phyloP scores from a whole-genome alignment of 345 rosid species.

The Citrus unshiu region DNA sequence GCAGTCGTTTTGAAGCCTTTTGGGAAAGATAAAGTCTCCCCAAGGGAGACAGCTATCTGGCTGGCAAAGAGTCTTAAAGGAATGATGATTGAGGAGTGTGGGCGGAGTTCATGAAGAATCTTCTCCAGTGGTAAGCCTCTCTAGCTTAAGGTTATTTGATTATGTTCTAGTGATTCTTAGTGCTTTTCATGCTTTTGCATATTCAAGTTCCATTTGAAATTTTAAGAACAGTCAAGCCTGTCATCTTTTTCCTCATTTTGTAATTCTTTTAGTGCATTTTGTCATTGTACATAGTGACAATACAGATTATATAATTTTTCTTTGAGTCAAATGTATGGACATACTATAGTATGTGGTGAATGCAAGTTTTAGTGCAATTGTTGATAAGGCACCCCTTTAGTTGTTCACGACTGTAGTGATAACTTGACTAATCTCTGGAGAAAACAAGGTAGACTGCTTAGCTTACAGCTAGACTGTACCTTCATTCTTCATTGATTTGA shows the following conservation, averaged over 20 bases:
- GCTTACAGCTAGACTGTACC: not conserved
- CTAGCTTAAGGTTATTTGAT: not conserved
- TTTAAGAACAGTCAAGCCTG: slow-evolving; percentile 6
- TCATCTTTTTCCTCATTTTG: slow-evolving; percentile 10
- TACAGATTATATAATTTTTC: slow-evolving; percentile 17
- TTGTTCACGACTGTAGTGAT: not conserved
- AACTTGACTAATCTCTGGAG: not conserved
- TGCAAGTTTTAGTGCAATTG: slow-evolving; percentile 15
- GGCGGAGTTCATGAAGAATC: slow-evolving; percentile 41
- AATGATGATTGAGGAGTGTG: slow-evolving; percentile 84
- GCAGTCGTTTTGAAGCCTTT: slow-evolving; percentile 88
- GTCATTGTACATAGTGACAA: slow-evolving; percentile 37
- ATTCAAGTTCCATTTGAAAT: slow-evolving; percentile 14
- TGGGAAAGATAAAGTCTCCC: slow-evolving; percentile 93
- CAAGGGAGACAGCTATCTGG: slow-evolving; percentile 99
- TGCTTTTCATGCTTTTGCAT: slow-evolving; percentile 13
- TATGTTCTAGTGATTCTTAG: slow-evolving; percentile 9
- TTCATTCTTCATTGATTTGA: not conserved
- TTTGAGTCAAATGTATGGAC: slow-evolving; percentile 20
- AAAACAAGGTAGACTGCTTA: not conserved
- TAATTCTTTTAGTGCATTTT: slow-evolving; percentile 25
- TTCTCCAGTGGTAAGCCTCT: slow-evolving; percentile 27
- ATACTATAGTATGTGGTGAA: slow-evolving; percentile 14
- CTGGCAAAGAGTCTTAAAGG: slow-evolving; percentile 92
- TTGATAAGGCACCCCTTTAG: not conserved